phyloP scores from a whole-genome alignment of 306 rosid species.

The Bauhinia variegata region DNA sequence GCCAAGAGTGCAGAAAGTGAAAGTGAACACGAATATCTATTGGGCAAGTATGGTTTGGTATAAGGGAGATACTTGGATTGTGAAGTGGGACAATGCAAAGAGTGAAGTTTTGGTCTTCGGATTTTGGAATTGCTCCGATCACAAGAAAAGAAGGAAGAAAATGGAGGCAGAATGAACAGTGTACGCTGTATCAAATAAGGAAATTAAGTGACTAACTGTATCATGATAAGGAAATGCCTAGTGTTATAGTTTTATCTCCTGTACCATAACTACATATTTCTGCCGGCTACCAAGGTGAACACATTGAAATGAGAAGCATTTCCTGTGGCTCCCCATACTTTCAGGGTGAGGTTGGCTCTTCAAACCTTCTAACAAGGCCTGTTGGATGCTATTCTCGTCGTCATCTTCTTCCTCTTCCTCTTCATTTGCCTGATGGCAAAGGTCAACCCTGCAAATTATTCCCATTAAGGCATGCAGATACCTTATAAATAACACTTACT shows the following conservation, averaged over 20 bases:
- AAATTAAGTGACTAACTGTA: neutral
- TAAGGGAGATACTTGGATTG: conserved; percentile 72
- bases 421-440: conserved; percentile 76
- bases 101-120: neutral
- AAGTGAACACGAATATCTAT: conserved; percentile 49
- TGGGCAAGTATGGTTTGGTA: conserved; percentile 21
- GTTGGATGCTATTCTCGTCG: conserved; percentile 47
- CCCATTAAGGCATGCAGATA: conserved; percentile 35
- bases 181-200: neutral
- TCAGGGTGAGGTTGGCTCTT: conserved; percentile 40
- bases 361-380: conserved; percentile 54
- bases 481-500: conserved; percentile 37
- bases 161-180: conserved; percentile 13
- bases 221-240: neutral
- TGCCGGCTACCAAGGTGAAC: conserved; percentile 65
- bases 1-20: conserved; percentile 46
- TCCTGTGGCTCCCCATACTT: conserved; percentile 39
- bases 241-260: conserved; percentile 4
- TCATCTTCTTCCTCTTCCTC: conserved; percentile 67
- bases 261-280: conserved; percentile 63
- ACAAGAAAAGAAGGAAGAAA: conserved; percentile 58
- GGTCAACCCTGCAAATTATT: conserved; percentile 74
- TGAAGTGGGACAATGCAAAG: conserved; percentile 47
- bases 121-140: conserved; percentile 54
- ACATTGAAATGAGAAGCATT: conserved; percentile 61